Evolutionary conservation across 164 flowering plant species (phyloP), one percentile per base, ranked within the genome.

Genomic region (Buxus sempervirens): DNA sequence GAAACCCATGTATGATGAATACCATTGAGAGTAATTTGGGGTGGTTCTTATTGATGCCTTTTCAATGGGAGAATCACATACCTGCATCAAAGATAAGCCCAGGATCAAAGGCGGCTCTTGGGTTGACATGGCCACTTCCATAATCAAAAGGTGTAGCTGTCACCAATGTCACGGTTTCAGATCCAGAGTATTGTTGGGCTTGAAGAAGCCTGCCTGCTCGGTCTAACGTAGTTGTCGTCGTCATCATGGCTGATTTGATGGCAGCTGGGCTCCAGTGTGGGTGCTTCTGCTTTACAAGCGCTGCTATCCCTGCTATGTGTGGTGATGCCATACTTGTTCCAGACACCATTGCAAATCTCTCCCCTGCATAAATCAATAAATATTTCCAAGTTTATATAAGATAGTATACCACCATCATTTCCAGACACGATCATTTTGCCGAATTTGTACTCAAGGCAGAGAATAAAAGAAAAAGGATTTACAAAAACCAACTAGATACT

Each of bases 311-410:
- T 7, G 98, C 86, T 69, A 96, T 89, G 74, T 96, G 99, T 60
- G 99, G 99, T 24, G 97, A 95, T 63, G 97, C 98, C 99, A 96
- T 96, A 83, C 98, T 92, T 22, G 99, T 96, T 66, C 99, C 99
- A 69, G 98, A 96, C 64, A 93, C 77, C 93, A 96, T 81, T 23
- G 99, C 99, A 79, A 95, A 95, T 59, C 78, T 85, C 77, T 90
- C 97, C 61, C 99, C 99, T 95, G 90, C 64, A 65, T 63, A 72
- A 65, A 68, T 20, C n/a, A 73, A 58, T 26, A 41, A 28, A 4
- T 18, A 15, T 8, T 41, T 9, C 12, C 25, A 58, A 28, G 15
- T 59, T 58, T 9, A 6, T 9, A 6, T 9, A 58, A 66, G 0
- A 26, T 36, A 48, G 20, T 45, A 4, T 45, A 45, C 51, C 1